Conservation (phyloP, 2,329 filamentous ascomycete genomes). For the Monilinia aucupariae region DNA sequence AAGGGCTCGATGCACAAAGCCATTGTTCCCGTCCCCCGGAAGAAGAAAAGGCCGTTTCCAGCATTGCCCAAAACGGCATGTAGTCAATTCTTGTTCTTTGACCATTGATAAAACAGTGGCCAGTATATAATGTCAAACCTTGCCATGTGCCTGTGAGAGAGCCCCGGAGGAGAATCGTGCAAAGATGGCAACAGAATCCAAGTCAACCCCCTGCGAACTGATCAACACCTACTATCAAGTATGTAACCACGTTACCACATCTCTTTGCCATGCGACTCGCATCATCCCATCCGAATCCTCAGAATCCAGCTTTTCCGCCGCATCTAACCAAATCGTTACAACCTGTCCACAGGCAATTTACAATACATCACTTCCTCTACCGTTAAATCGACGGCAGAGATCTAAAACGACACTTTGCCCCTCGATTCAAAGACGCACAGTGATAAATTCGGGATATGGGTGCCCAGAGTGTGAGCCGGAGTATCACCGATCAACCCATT, state of each 20-base stretch:
- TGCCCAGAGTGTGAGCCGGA: slow-evolving; percentile 15
- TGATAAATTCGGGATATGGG: slow-evolving; percentile 9
- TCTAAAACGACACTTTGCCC: background rate
- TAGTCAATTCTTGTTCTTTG: slow-evolving; percentile 11
- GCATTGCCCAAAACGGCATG: background rate
- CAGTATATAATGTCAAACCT: no score
- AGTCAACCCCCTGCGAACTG: background rate
- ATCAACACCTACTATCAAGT: slow-evolving; percentile 5
- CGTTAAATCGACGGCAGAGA: background rate
- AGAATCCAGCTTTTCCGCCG: background rate
- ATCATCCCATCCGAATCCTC: background rate
- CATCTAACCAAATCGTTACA: background rate
- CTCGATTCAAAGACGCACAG: background rate
- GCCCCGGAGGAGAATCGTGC: background rate
- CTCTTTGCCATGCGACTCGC: slow-evolving; percentile 7
- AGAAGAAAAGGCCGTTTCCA: background rate
- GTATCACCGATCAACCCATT: slow-evolving; percentile 3
- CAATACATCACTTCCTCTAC: slow-evolving; percentile 8
- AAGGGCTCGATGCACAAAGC: background rate
- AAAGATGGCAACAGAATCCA: background rate
- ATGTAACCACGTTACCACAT: slow-evolving; percentile 12
- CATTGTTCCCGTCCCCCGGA: background rate
- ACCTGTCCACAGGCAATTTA: slow-evolving; percentile 10
- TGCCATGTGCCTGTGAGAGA: background rate
- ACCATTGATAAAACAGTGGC: background rate